Percentiles rank a stretch among this genome's conserved stretches.
These are phyloP conservation scores for Ceratobasidium sp. DNA, from an alignment of 1,284 basidiomycete genomes.

Conservation along the genomic window DNA sequence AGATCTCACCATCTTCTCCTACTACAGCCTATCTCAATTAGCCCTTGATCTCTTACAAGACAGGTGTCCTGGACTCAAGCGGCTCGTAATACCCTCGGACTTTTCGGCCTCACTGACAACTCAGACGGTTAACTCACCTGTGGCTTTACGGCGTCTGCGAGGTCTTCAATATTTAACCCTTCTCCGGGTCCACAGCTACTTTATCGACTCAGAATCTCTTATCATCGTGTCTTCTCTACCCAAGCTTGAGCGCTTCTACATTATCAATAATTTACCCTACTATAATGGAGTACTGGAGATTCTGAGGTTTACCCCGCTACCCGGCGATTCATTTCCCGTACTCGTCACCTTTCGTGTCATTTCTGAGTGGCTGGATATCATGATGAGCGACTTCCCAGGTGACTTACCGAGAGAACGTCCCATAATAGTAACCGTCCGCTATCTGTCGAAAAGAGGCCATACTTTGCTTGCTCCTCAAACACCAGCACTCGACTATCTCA, in stretches of 20 bases:
- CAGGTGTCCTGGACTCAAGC: no score
- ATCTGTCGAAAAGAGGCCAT: no score
- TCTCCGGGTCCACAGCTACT: background rate
- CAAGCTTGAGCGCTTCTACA: background rate
- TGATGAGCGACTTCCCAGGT: no score
- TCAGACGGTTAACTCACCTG: no score
- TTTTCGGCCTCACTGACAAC: no score
- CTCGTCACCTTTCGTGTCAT: background rate
- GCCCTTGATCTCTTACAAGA: no score
- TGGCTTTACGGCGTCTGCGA: background rate
- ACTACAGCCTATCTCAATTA: no score
- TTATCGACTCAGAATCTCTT: background rate
- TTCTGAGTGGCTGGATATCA: background rate
- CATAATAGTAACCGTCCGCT: background rate
- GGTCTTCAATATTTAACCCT: background rate
- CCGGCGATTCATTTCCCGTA: constrained; percentile 1
- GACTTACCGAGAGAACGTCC: background rate
- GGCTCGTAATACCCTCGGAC: no score
- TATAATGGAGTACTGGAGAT: background rate
- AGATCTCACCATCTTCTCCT: no score
- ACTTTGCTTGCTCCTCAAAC: no score
- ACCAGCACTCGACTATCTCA: no score
- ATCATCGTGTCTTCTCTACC: background rate
- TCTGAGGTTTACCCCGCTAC: background rate
- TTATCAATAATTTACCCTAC: background rate